Percentiles rank a stretch among this genome's conserved stretches.
Conservation (phyloP, 495 filamentous ascomycete genomes). For the Penicillium lagena region DNA sequence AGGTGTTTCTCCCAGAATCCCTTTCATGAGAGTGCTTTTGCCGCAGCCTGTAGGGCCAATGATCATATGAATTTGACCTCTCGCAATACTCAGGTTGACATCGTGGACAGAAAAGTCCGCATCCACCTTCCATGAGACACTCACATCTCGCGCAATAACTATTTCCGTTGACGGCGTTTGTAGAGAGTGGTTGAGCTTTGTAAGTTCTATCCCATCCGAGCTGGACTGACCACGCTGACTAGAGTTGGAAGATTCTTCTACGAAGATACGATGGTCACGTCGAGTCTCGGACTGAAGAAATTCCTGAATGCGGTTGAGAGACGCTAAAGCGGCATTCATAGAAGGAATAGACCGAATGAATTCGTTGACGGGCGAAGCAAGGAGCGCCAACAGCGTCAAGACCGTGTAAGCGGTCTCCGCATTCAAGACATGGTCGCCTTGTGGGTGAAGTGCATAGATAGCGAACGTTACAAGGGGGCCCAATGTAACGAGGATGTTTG, state of each 20-base stretch:
- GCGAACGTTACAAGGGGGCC: neutral
- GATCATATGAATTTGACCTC: neutral
- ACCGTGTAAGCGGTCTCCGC: slow-evolving; percentile 1
- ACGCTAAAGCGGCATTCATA: slow-evolving; percentile 6
- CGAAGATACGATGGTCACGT: neutral
- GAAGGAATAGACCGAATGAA: slow-evolving; percentile 6
- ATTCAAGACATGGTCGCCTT: neutral
- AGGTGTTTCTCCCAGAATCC: slow-evolving; percentile 15
- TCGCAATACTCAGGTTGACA: no score
- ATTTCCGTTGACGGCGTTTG: no score
- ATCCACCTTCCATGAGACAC: no score
- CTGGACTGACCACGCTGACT: no score
- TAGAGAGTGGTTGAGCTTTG: no score
- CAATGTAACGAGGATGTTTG: neutral
- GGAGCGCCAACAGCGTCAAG: slow-evolving; percentile 1
- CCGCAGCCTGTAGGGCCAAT: slow-evolving; percentile 22
- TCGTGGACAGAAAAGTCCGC: no score
- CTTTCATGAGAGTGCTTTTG: slow-evolving; percentile 20
- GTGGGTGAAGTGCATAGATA: no score
- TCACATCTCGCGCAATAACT: no score
- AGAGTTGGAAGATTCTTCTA: no score
- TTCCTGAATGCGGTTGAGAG: slow-evolving; percentile 6
- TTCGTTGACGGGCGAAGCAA: slow-evolving; percentile 4
- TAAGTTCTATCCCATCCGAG: no score
- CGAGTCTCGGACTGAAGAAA: slow-evolving; percentile 7